Evolutionary conservation across 2,329 filamentous ascomycete genomes (phyloP).

Genomic region (Fusarium keratoplasticum): DNA sequence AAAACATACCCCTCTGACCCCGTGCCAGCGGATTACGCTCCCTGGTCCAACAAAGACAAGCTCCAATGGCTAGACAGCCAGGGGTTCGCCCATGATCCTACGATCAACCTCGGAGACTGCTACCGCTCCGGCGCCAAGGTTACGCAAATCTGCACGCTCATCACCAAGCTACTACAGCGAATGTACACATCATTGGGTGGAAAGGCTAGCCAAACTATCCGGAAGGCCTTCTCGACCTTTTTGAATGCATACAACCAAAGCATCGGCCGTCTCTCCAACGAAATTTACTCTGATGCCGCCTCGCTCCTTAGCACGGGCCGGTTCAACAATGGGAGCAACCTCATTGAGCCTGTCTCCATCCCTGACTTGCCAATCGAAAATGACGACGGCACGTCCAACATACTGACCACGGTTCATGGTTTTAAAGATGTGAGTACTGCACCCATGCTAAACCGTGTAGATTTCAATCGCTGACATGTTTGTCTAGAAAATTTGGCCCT

Average conservation of each 20-base stretch:
- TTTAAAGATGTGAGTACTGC: background rate
- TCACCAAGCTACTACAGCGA: background rate
- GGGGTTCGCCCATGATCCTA: background rate
- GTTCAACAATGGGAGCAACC: background rate
- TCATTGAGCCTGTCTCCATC: background rate
- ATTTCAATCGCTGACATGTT: background rate
- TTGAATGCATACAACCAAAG: background rate
- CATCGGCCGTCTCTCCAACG: background rate
- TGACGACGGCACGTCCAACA: background rate
- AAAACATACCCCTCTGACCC: background rate
- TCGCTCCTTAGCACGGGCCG: background rate
- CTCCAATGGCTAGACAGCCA: background rate
- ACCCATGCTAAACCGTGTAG: background rate
- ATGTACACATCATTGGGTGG: background rate
- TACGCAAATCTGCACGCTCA: background rate
- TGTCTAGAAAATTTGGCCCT: background rate
- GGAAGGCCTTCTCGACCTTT: background rate
- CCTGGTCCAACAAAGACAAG: background rate
- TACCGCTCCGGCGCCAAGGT: background rate
- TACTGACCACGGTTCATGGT: background rate
- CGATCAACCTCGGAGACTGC: background rate
- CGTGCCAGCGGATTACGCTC: background rate
- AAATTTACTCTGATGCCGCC: background rate
- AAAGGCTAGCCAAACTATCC: background rate
- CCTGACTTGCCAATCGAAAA: background rate